Evolutionary conservation across 179 eudicot genomes (phyloP), one percentile per base, ranked within the genome.

Genomic region (Silene coronaria): DNA sequence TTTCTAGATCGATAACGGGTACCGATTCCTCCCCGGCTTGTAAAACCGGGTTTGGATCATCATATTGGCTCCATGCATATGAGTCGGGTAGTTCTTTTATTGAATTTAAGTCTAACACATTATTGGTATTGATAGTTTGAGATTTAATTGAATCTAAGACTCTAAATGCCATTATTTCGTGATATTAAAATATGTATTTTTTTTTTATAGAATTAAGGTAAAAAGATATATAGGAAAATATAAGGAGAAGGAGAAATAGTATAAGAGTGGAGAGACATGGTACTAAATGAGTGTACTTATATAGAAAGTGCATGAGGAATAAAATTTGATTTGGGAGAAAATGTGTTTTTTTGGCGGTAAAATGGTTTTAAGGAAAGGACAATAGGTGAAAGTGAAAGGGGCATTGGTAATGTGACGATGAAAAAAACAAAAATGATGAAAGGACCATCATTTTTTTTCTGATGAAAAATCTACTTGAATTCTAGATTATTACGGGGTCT

Each of bases 61-160:
- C 73, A 24, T 65, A 51, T 21, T 79, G 57, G 23, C 28, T 64
- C 87, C 87, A 84, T 59, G 26, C 80, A 13, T 58, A 84, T 0
- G 83, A 80, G 3, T 84, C 87, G 45, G 87, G 87, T 23, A 84
- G 53, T 30, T 81, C 75, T 16, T 84, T 77, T 38, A 74, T 42
- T 24, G 85, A 57, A 8, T 51, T 58, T 8, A 84, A 79, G 67
- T 84, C 81, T 22, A 81, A 10, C 74, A 32, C 59, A 32, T 53
- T 42, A 5, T 38, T 6, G 38, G 34, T 61, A 26, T 70, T 75
- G 64, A 42, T 38, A 2, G 68, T 9, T 42, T 30, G 27, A 73
- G 76, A 42, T 28, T 74, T 64, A 42, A 64, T 32, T 36, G 60
- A 19, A 23, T 75, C 74, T 12, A 73, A 77, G 0, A 77, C 42